Base-by-base conservation (phyloP, 83 land plant species). In the Isoetes engelmannii region DNA sequence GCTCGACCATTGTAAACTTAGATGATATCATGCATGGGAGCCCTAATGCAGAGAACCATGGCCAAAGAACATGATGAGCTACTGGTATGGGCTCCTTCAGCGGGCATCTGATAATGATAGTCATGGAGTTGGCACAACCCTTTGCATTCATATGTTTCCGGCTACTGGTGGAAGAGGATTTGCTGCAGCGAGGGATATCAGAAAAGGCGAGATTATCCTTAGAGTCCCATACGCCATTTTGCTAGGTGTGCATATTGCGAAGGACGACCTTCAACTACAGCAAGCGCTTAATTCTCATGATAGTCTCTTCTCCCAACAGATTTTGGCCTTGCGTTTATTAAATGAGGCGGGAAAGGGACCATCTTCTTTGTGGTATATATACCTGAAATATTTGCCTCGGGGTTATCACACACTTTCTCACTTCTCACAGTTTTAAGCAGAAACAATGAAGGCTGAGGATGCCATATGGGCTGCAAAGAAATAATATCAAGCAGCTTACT, bases 381-480 rank as follows among this genome's bases (percentile, higher is more conserved):
- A 88, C 57, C 57, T 88, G 43, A 44, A 53, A 57, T 77, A 79
- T 12, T 42, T 85, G 69, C 92, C 92, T 4, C 80, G 76, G 4
- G 53, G 57, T 48, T 85, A 86, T 67, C 75, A 81, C 19, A 81
- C 69, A n/a, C 70, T 88, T 13, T 60, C 89, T 48, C 79, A 51
- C 51, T 88, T 85, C 64, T 57, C 75, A 12, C 51, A 70, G 44
- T 74, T 79, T 71, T 81, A 85, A 70, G 48, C 53, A 13, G 75
- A 81, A 72, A 84, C 86, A 15, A 68, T 88, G 45, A 86, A 88
- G 97, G 89, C 80, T 5, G 91, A 89, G 72, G 85, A 89, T 79
- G 95, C 89, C 18, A 74, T 87, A 48, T 77, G 75, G 80, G 77
- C 74, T 63, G 76, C 89, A 19, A 70, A 87, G 57, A 67, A 68